A percentile compares a stretch with the other conserved stretches of the same genome.
These are phyloP conservation scores for Cardiospermum halicacabum DNA, from an alignment of 345 rosid genomes.

Conservation along the genomic window DNA sequence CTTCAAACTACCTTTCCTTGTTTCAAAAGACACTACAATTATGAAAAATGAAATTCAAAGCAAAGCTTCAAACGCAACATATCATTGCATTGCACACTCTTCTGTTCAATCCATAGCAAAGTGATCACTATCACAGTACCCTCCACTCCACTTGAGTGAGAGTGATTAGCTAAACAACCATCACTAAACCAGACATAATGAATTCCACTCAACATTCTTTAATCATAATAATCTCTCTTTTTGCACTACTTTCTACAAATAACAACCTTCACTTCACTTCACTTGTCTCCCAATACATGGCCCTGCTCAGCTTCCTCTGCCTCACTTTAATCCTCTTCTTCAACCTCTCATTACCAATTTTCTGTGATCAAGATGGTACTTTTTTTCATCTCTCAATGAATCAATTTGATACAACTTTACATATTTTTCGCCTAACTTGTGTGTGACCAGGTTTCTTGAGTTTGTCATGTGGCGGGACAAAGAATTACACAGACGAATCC, in stretches of 20 bases:
- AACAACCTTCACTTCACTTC: not conserved
- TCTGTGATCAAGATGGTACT: constrained; percentile 67
- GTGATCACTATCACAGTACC: no score
- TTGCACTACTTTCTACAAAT: not conserved
- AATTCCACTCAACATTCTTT: constrained; percentile 16
- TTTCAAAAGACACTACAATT: constrained; percentile 19
- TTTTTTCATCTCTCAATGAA: not conserved
- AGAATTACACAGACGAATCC: constrained; percentile 37
- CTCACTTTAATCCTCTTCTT: constrained; percentile 34
- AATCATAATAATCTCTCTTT: constrained; percentile 16
- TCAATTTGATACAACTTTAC: no score
- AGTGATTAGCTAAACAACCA: not conserved
- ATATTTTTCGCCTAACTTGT: not conserved
- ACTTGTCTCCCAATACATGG: no score
- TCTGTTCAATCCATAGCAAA: no score
- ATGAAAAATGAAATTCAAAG: constrained; percentile 35
- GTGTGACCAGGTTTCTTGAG: constrained; percentile 72
- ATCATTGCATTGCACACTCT: constrained; percentile 34
- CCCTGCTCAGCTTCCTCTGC: constrained; percentile 30
- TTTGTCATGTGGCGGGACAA: constrained; percentile 65
- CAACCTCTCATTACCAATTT: constrained; percentile 28
- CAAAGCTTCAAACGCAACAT: constrained; percentile 22
- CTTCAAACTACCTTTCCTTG: constrained; percentile 19
- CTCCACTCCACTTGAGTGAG: no score
- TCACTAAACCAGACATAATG: constrained; percentile 12